Evolutionary conservation across 495 filamentous ascomycete genomes (phyloP), one percentile per base, ranked within the genome.

Genomic region (Rhypophila decipiens): DNA sequence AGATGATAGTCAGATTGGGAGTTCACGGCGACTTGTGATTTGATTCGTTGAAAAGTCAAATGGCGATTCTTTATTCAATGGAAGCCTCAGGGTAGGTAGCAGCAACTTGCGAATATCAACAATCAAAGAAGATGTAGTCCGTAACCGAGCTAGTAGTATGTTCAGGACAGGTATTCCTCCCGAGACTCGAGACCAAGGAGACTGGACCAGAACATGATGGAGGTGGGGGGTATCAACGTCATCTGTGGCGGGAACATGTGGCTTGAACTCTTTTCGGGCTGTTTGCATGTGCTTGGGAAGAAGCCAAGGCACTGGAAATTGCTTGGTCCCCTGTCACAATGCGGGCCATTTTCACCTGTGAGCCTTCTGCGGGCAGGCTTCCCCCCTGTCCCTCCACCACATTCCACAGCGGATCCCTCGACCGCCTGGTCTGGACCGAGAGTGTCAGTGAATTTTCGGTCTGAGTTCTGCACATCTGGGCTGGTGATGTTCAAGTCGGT

Each of bases 221-320:
- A n/a, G n/a, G n/a, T n/a, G 8, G 10, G 21, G 42, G n/a, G 42
- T 18, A 35, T 46, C 49, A 58, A 67, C 64, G 65, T 68, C 65
- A 68, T 69, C 41, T 63, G 65, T 69, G 66, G 66, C 66, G 61
- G 44, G 37, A 42, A 47, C 39, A 59, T 60, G 63, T 65, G 63
- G 63, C 63, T 66, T 56, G 49, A 29, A 47, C n/a, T n/a, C 33
- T 21, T 17, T 31, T 17, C 27, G 44, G n/a, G n/a, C n/a, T n/a
- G n/a, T n/a, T n/a, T n/a, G n/a, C n/a, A n/a, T n/a, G n/a, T n/a
- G n/a, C n/a, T n/a, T n/a, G n/a, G n/a, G n/a, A n/a, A n/a, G n/a
- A n/a, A n/a, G n/a, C n/a, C n/a, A n/a, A n/a, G n/a, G n/a, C n/a
- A n/a, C n/a, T n/a, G n/a, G n/a, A n/a, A n/a, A n/a, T 20, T 2